phyloP scores from a whole-genome alignment of 805 yeast species.

The Zygosaccharomyces bisporus region DNA sequence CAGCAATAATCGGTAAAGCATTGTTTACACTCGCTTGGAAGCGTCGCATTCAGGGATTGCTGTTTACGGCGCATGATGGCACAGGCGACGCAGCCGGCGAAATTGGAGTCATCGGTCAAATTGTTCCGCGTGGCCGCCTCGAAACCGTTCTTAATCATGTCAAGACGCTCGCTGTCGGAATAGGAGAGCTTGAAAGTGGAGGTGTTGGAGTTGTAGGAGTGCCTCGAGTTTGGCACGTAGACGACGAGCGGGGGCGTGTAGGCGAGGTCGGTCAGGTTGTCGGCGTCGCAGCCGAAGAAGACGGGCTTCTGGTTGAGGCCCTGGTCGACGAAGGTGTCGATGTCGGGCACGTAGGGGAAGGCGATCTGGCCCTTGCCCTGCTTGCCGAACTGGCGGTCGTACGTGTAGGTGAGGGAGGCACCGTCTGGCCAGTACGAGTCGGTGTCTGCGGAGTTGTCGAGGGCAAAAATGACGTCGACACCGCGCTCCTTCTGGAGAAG shows the following conservation, averaged over 20 bases:
- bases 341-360: conserved; percentile 81
- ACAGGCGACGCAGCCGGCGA: conserved; percentile 76
- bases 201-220: conserved; percentile 61
- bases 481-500: conserved; percentile 55
- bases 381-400: conserved; percentile 50
- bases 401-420: conserved; percentile 52
- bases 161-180: conserved; percentile 50
- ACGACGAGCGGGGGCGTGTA: conserved; percentile 69
- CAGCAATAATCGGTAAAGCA: conserved; percentile 73
- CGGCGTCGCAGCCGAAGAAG: conserved; percentile 78
- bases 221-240: conserved; percentile 73
- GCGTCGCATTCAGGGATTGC: conserved; percentile 59
- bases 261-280: conserved; percentile 53
- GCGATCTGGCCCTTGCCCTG: conserved; percentile 52
- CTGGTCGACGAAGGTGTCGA: conserved; percentile 51
- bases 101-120: conserved; percentile 62
- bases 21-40: conserved; percentile 62
- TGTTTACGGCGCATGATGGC: conserved; percentile 76
- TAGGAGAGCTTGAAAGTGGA: conserved; percentile 69
- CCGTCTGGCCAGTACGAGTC: conserved; percentile 64
- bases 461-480: conserved; percentile 64
- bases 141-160: conserved; percentile 70
- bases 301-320: conserved; percentile 68
- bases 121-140: conserved; percentile 66
- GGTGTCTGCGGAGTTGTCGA: conserved; percentile 68